Percentiles rank a stretch among this genome's conserved stretches.
phyloP scores from a whole-genome alignment of 768 basidiomycete species.

The Hirschioporus abietinus region DNA sequence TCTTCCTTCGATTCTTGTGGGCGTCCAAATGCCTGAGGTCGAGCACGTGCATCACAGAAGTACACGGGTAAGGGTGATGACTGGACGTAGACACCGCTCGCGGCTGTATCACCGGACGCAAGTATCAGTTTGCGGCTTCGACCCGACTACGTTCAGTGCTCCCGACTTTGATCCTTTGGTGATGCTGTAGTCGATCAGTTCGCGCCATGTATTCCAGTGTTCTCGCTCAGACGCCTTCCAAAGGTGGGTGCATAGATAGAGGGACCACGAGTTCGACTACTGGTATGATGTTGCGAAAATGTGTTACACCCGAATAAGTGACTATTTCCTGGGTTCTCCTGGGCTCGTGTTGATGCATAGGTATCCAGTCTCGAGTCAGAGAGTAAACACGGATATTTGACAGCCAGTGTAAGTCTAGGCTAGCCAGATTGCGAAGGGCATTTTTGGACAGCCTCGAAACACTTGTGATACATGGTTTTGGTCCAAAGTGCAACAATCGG shows the following conservation, averaged over 20 bases:
- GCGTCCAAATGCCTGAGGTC: neutral
- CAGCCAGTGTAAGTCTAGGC: neutral
- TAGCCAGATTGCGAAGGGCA: neutral
- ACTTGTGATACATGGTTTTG: neutral
- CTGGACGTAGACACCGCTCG: neutral
- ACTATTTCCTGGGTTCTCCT: neutral
- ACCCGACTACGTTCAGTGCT: neutral
- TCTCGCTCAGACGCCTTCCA: neutral
- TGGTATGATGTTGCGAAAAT: neutral
- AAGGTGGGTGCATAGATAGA: neutral
- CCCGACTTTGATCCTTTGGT: neutral
- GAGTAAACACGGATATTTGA: neutral
- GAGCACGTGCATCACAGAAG: neutral
- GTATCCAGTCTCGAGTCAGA: neutral
- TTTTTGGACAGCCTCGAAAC: neutral
- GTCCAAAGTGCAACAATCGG: neutral
- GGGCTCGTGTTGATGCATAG: neutral
- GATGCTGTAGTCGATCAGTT: neutral
- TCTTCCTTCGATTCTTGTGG: neutral
- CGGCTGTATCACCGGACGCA: neutral
- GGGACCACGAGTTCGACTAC: neutral
- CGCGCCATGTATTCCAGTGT: neutral
- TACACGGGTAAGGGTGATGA: neutral
- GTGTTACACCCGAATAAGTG: neutral
- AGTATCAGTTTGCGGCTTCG: neutral